Conservation (phyloP, 768 basidiomycete species). For the Bullera alba region DNA sequence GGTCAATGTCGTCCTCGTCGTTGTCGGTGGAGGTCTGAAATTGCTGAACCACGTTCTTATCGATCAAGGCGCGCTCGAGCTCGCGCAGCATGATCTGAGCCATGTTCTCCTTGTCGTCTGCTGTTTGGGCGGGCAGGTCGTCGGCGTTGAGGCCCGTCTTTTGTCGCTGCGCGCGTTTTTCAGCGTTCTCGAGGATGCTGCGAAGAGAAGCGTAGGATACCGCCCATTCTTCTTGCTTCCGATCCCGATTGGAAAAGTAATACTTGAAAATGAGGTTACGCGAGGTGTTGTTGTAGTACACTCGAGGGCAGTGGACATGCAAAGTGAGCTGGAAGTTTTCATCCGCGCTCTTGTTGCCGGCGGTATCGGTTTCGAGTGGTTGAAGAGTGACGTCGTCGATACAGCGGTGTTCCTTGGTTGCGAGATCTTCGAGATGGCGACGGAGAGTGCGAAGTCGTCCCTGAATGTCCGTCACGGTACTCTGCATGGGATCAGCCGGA, state of each 20-base stretch:
- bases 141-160: conserved; percentile 83
- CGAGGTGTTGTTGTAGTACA: conserved; percentile 67
- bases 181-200: conserved; percentile 5
- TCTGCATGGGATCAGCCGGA: background rate
- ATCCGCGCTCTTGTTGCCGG: conserved; percentile 50
- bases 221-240: conserved; percentile 76
- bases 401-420: conserved; percentile 5
- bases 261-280: conserved; percentile 84
- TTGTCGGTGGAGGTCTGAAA: conserved; percentile 11
- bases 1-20: conserved; percentile 6
- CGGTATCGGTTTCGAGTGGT: background rate
- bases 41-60: background rate
- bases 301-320: conserved; percentile 76
- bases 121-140: conserved; percentile 54
- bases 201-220: conserved; percentile 59
- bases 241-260: conserved; percentile 70
- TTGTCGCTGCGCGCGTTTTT: conserved; percentile 45
- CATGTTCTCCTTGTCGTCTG: conserved; percentile 10
- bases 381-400: conserved; percentile 21
- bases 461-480: background rate
- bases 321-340: conserved; percentile 73
- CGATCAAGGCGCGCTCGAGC: conserved; percentile 7
- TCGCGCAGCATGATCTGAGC: conserved; percentile 11
- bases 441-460: conserved; percentile 5
- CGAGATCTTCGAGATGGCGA: conserved; percentile 8